Percentiles rank a stretch among this genome's conserved stretches.
phyloP scores from a whole-genome alignment of 2,329 filamentous ascomycete species.

The Neodidymelliopsis sp. region DNA sequence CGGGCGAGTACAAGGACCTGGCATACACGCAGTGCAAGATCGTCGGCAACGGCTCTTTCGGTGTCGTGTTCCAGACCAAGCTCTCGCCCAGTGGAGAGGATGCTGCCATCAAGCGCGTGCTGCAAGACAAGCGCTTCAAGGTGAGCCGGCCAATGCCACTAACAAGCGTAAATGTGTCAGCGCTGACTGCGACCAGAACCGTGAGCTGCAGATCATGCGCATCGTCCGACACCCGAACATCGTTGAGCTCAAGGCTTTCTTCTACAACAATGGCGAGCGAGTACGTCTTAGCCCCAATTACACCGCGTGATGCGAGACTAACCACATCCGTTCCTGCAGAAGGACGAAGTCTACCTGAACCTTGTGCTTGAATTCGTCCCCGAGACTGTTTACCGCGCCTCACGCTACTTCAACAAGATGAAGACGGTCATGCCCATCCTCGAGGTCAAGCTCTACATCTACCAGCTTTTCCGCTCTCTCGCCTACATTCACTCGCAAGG shows the following conservation, averaged over 20 bases:
- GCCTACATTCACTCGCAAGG: constrained; percentile 99
- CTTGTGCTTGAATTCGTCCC: constrained; percentile 97
- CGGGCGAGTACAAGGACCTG: constrained; percentile 94
- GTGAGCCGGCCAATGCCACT: constrained; percentile 58
- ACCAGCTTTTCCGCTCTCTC: constrained; percentile 97
- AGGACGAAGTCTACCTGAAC: constrained; percentile 99
- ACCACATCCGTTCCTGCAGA: constrained; percentile 52
- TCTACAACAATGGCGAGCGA: constrained; percentile 98
- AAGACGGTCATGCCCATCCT: constrained; percentile 99
- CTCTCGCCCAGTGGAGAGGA: constrained; percentile 97
- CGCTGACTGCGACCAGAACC: constrained; percentile 71
- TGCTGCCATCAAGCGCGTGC: constrained; percentile 97
- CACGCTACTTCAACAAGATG: constrained; percentile 99
- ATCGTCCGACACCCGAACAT: constrained; percentile 99
- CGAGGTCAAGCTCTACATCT: constrained; percentile 99
- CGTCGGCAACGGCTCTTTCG: constrained; percentile 97
- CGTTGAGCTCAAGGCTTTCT: constrained; percentile 98
- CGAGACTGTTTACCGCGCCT: constrained; percentile 97
- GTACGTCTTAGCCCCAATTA: constrained; percentile 62
- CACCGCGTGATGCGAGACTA: constrained; percentile 35
- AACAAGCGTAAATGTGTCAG: constrained; percentile 8
- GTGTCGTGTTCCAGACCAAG: constrained; percentile 99
- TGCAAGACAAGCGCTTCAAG: constrained; percentile 99
- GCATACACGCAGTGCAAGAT: constrained; percentile 99
- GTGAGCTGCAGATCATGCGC: constrained; percentile 99